phyloP scores from a whole-genome alignment of 2,329 filamentous ascomycete species.

The Xylariaceae sp. region DNA sequence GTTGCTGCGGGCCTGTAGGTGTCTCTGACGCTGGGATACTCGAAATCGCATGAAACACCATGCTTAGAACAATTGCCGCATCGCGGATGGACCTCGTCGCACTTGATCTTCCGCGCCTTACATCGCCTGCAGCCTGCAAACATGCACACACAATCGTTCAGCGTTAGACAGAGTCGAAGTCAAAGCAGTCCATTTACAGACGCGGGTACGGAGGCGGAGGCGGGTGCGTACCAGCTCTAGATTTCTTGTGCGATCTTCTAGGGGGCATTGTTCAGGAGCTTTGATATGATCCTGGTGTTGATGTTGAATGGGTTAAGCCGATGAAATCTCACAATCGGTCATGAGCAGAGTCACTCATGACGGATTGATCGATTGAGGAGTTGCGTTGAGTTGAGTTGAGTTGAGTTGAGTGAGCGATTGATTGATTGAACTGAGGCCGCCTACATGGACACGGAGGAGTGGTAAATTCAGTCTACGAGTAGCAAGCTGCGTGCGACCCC shows the following conservation, averaged over 20 bases:
- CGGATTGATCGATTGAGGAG: not conserved
- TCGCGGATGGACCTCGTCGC: conserved; percentile 60
- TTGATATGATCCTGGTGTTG: not conserved
- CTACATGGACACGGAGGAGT: not conserved
- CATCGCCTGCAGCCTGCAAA: conserved; percentile 52
- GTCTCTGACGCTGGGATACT: conserved; percentile 45
- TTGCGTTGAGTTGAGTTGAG: too few relatives aligned
- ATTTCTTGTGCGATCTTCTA: conserved; percentile 64
- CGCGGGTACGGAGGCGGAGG: not conserved
- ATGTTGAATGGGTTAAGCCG: conserved; percentile 9
- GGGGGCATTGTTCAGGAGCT: conserved; percentile 49
- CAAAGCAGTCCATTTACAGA: not conserved
- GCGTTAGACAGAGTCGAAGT: conserved; percentile 1
- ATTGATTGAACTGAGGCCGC: not conserved
- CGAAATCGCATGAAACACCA: conserved; percentile 62
- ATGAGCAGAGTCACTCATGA: conserved; percentile 10
- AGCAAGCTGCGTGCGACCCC: too few relatives aligned
- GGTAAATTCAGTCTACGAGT: conserved; percentile 1
- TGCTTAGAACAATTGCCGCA: conserved; percentile 65
- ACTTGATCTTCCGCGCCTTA: conserved; percentile 67
- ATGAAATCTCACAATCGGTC: not conserved
- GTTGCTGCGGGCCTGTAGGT: conserved; percentile 36
- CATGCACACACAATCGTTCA: not conserved
- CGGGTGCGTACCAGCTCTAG: conserved; percentile 44
- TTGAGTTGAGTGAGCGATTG: not conserved